Conservation (phyloP, 139 green algal genomes). For the Picochlorum sp. region DNA sequence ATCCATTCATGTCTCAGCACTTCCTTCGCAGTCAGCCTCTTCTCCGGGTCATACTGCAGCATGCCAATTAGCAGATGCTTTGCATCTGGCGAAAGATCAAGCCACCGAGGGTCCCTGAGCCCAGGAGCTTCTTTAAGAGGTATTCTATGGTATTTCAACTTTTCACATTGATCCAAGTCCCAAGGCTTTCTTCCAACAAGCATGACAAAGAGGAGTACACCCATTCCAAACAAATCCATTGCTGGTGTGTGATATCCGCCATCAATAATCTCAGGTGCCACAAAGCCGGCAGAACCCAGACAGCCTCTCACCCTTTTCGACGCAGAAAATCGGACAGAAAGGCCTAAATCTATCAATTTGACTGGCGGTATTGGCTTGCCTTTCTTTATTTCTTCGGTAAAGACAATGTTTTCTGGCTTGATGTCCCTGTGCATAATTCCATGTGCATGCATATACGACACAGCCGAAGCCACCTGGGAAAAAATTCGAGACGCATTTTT, state of each 20-base stretch:
- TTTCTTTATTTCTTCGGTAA: constrained; percentile 7
- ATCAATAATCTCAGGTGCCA: constrained; percentile 37
- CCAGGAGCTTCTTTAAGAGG: constrained; percentile 29
- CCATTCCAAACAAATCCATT: constrained; percentile 47
- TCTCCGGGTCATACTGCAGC: constrained; percentile 35
- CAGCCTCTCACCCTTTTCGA: constrained; percentile 10
- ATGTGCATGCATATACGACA: constrained; percentile 32
- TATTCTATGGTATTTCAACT: constrained; percentile 31
- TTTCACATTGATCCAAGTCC: constrained; percentile 36
- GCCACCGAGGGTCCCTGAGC: constrained; percentile 34
- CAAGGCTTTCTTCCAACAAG: constrained; percentile 49
- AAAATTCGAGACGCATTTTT: constrained; percentile 36
- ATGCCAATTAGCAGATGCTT: constrained; percentile 47
- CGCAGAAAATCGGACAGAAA: constrained; percentile 24
- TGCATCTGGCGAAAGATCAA: constrained; percentile 29
- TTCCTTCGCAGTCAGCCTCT: constrained; percentile 27
- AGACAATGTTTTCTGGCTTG: constrained; percentile 54
- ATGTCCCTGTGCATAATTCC: constrained; percentile 44
- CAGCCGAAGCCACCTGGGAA: constrained; percentile 28
- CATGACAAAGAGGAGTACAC: constrained; percentile 45
- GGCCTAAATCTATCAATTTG: constrained; percentile 46
- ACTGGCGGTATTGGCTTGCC: constrained; percentile 6
- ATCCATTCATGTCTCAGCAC: constrained; percentile 42
- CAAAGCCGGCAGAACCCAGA: constrained; percentile 42
- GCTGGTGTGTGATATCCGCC: constrained; percentile 23